Conservation (phyloP, 2,329 filamentous ascomycete genomes). For the Penicillium sp. region DNA sequence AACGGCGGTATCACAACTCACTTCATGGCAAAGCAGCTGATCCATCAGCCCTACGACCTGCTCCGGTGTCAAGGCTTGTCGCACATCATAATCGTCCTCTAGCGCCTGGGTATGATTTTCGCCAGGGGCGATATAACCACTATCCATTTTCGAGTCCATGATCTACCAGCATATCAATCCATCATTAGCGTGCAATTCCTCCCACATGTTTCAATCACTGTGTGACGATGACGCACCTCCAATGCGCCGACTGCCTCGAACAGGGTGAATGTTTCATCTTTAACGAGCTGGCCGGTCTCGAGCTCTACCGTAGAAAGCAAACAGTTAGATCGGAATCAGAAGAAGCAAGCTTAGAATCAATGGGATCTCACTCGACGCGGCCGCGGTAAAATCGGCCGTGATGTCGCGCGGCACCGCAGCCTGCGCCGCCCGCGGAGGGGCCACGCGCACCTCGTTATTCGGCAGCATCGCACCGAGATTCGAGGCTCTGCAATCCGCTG, state of each 20-base stretch:
- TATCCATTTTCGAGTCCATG: constrained; percentile 99
- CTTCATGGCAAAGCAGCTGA: constrained; percentile 86
- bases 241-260: constrained; percentile 87
- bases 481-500: constrained; percentile 31
- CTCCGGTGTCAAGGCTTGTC: constrained; percentile 68
- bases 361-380: constrained; percentile 53
- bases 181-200: background rate
- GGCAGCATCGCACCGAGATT: constrained; percentile 35
- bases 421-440: constrained; percentile 40
- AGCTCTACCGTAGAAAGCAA: constrained; percentile 60
- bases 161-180: constrained; percentile 64
- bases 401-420: constrained; percentile 55
- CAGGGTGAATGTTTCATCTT: constrained; percentile 91
- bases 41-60: constrained; percentile 94
- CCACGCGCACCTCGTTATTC: constrained; percentile 37
- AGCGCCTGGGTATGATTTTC: constrained; percentile 64
- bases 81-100: constrained; percentile 80
- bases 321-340: constrained; percentile 5
- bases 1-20: constrained; percentile 44
- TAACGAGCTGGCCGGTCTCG: constrained; percentile 79
- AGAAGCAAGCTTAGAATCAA: background rate
- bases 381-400: constrained; percentile 58
- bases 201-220: constrained; percentile 7
- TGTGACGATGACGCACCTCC: constrained; percentile 51
- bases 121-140: constrained; percentile 76